Base-by-base conservation (phyloP, 768 basidiomycete species). In the Rhodosporidiobolus odoratus region DNA sequence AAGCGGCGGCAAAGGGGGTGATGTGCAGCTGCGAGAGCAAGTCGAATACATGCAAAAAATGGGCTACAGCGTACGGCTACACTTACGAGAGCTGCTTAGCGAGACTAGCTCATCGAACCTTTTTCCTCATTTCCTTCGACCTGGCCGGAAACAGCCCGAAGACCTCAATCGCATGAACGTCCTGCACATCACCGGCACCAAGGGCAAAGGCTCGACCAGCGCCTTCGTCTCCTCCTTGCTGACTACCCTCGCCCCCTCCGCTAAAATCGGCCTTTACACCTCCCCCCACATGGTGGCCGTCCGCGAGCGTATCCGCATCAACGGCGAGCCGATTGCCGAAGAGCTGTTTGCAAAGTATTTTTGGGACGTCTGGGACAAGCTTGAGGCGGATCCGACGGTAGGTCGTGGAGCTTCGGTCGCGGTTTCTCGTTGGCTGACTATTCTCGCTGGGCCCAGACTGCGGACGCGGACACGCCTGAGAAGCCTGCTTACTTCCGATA, bases 241-340 rank as follows among this genome's bases (percentile, higher is more conserved):
- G 59, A 85, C 91, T n/a, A 83, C 85, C 68, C 80, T 84, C n/a
- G 84, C 81, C 73, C 88, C 93, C 12, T 81, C 83, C 3, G 90
- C 88, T 83, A 93, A 87, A 82, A 85, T 90, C 72, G 95, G 96
- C 12, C 82, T 99, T 16, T 99, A 95, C 80, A 97, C 93, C 10
- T 97, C 95, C 5, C 96, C 96, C 0, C 96, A 99, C 79, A 84
- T 99, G 48, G 89, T 96, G 53, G 92, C 92, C 27, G 96, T 97
- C 32, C 86, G 96, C 34, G 96, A 99, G 81, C 85, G 96, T 47
- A 95, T 99, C 77, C 86, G 96, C 56, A 86, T 99, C 76, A 92
- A 96, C 78, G 94, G 95, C 6, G 82, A 82, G 25, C 95, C 96
- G 0, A 81, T 99, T 66, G 89, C 91, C 1, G 95, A 98, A 78